These are phyloP conservation scores for Asclepias syriaca DNA, from an alignment of 257 asterid species.

Conservation along the genomic window DNA sequence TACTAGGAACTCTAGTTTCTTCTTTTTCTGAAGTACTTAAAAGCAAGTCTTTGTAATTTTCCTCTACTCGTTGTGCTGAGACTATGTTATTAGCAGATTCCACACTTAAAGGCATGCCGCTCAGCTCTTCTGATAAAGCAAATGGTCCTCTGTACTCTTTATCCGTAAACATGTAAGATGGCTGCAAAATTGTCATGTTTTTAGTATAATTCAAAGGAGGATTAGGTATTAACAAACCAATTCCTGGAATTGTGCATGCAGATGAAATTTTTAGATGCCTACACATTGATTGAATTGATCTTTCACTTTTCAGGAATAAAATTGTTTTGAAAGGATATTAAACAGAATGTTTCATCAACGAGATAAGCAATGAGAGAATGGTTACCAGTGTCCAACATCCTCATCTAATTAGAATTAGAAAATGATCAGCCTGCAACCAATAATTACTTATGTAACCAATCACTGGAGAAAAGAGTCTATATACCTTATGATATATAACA, in stretches of 20 bases:
- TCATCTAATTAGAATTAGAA: background rate
- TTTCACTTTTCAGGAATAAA: background rate
- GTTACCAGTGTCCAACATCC: background rate
- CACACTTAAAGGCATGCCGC: constrained; percentile 53
- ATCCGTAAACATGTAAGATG: constrained; percentile 97
- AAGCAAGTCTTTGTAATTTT: constrained; percentile 84
- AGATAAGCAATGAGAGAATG: background rate
- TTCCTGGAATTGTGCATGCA: background rate
- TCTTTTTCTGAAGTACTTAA: constrained; percentile 78
- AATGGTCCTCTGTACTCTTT: constrained; percentile 96
- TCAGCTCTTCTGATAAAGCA: constrained; percentile 86
- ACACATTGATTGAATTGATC: background rate
- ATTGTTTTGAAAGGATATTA: background rate
- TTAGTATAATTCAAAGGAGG: background rate
- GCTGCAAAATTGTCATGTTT: constrained; percentile 46
- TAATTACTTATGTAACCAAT: background rate
- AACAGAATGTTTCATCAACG: background rate
- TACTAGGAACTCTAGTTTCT: constrained; percentile 50
- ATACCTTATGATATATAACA: constrained; percentile 94
- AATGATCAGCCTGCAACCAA: background rate
- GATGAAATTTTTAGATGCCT: background rate
- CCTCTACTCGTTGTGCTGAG: constrained; percentile 72
- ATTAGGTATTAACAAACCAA: background rate
- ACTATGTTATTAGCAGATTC: constrained; percentile 54
- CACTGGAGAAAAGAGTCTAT: background rate